Percentiles rank a stretch among this genome's conserved stretches.
These are phyloP conservation scores for Mortierella sp. DNA, from an alignment of 371 early-diverging fungal species.

Conservation along the genomic window DNA sequence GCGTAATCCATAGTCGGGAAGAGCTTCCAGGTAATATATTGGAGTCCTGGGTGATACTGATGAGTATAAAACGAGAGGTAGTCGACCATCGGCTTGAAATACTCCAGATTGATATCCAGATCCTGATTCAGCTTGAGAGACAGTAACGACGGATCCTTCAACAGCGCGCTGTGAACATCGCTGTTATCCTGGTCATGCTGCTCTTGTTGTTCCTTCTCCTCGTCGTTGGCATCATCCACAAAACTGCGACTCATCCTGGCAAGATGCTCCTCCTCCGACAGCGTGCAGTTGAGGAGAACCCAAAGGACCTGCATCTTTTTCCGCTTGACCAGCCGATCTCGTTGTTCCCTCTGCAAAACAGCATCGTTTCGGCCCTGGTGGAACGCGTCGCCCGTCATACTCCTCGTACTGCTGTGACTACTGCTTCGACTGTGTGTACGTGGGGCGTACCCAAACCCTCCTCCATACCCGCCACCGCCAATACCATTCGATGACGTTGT, in stretches of 20 bases:
- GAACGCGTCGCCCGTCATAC: constrained; percentile 42
- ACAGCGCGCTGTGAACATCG: background rate
- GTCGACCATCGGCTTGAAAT: constrained; percentile 45
- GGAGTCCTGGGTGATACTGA: constrained; percentile 45
- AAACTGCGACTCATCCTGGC: constrained; percentile 3
- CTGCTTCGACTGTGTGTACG: constrained; percentile 51
- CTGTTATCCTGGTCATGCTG: background rate
- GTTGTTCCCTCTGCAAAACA: constrained; percentile 35
- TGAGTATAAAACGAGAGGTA: constrained; percentile 49
- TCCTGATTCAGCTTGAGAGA: constrained; percentile 17
- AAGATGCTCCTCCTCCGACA: constrained; percentile 30
- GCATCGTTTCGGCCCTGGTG: constrained; percentile 41
- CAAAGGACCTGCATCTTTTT: constrained; percentile 52
- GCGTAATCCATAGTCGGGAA: constrained; percentile 41
- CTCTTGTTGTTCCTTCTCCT: background rate
- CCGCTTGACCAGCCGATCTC: constrained; percentile 40
- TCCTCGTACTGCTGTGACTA: constrained; percentile 52
- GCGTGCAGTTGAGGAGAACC: constrained; percentile 45
- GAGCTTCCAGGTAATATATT: constrained; percentile 41
- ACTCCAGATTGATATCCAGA: constrained; percentile 27
- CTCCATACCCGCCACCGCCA: constrained; percentile 6
- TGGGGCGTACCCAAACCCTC: constrained; percentile 32
- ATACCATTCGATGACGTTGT: constrained; percentile 29
- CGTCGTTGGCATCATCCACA: background rate
- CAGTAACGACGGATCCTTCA: constrained; percentile 13